Evolutionary conservation across 2,329 filamentous ascomycete species (phyloP).

Genomic region (Diatrype stigma): DNA sequence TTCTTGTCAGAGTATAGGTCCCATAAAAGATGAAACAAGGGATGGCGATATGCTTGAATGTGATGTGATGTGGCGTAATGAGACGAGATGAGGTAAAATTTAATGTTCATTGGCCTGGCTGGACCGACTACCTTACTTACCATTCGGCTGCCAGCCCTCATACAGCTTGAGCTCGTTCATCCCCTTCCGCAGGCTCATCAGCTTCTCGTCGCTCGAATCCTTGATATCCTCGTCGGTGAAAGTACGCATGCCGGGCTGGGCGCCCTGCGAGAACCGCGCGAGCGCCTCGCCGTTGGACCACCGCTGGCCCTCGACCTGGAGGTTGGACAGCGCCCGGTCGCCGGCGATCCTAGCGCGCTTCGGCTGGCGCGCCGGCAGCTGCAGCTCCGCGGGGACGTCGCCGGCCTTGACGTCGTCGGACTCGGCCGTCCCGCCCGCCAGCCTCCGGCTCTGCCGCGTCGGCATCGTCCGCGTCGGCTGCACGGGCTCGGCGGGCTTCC

Average conservation of each 20-base stretch:
- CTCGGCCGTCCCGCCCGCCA: slow-evolving; percentile 51
- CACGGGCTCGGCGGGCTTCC: slow-evolving; percentile 38
- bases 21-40: background rate
- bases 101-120: background rate
- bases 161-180: slow-evolving; percentile 78
- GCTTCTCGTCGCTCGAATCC: slow-evolving; percentile 70
- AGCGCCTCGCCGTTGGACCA: slow-evolving; percentile 68
- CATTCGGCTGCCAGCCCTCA: slow-evolving; percentile 76
- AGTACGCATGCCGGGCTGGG: slow-evolving; percentile 76
- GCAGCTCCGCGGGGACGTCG: slow-evolving; percentile 31
- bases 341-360: slow-evolving; percentile 55
- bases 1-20: slow-evolving; percentile 2
- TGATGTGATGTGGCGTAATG: background rate
- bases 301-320: slow-evolving; percentile 74
- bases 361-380: slow-evolving; percentile 40
- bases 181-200: slow-evolving; percentile 68
- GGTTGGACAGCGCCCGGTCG: slow-evolving; percentile 68
- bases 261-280: slow-evolving; percentile 57
- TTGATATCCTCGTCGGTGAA: slow-evolving; percentile 82
- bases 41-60: background rate
- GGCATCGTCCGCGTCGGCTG: slow-evolving; percentile 45
- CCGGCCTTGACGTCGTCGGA: slow-evolving; percentile 47
- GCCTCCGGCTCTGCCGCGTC: slow-evolving; percentile 54
- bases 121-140: slow-evolving; percentile 41
- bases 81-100: background rate